A percentile compares a stretch with the other conserved stretches of the same genome.
phyloP scores from a whole-genome alignment of 495 filamentous ascomycete species.

The Podospora anserina region DNA sequence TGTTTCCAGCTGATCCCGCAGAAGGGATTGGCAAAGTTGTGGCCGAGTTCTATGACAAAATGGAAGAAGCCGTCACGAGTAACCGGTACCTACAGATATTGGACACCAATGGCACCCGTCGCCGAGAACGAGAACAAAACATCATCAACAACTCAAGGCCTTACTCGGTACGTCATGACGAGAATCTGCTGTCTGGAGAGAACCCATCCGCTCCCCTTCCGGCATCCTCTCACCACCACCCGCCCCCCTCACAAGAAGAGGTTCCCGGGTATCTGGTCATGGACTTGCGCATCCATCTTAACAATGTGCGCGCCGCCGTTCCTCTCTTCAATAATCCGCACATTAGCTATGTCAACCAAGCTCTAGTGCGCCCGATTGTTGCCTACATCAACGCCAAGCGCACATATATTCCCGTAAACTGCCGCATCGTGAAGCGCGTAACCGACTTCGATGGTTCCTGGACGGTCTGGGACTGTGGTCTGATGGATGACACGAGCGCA shows the following conservation, averaged over 20 bases:
- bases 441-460: constrained; percentile 93
- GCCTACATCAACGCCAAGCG: constrained; percentile 94
- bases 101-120: constrained; percentile 31
- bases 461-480: constrained; percentile 88
- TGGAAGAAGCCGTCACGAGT: constrained; percentile 86
- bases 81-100: constrained; percentile 56
- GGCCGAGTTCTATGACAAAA: constrained; percentile 86
- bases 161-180: constrained; percentile 6
- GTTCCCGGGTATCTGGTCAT: constrained; percentile 72
- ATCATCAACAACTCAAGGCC: constrained; percentile 29
- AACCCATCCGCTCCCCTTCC: constrained; percentile 9
- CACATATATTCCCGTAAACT: constrained; percentile 92
- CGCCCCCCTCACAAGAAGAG: constrained; percentile 1
- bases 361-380: constrained; percentile 93
- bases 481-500: constrained; percentile 93
- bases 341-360: constrained; percentile 92
- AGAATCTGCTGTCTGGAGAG: constrained; percentile 2
- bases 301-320: constrained; percentile 85
- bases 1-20: constrained; percentile 82
- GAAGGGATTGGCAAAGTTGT: constrained; percentile 88
- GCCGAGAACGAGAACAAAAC: constrained; percentile 23
- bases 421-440: constrained; percentile 82
- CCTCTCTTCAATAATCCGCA: constrained; percentile 81
- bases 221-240: constrained; percentile 6
- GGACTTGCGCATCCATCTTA: constrained; percentile 86